Evolutionary conservation across 2,329 filamentous ascomycete species (phyloP), one percentile per base, ranked within the genome.

Genomic region (Paecilomyces sp.): DNA sequence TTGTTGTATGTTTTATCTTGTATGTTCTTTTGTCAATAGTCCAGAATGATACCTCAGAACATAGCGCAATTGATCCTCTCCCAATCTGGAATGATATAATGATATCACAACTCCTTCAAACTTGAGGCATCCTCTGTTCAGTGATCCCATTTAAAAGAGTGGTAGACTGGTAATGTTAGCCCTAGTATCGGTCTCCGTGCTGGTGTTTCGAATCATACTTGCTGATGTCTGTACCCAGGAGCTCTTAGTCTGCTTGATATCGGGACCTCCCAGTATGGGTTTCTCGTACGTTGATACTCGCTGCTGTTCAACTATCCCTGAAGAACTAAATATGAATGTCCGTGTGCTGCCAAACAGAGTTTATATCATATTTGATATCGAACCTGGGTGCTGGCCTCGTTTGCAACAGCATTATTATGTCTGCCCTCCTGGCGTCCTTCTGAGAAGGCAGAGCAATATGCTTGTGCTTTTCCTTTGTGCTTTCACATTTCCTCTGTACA

Each of bases 1-100:
- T 47, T 67, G 57, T 61, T 60, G 25, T 28, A 28, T 28, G 25
- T 51, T 68, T 64, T 60, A 33, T 64, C 64, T 63, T 31, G 60
- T 59, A 41, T 52, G 57, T 59, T 60, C 54, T 53, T 30, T 13
- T 30, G 28, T 53, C 15, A 30, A 30, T 30, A 53, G n/a, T 53
- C 51, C 51, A 53, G 51, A 58, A 59, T 62, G 63, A 65, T 65
- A 56, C 54, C 25, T 55, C 41, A 47, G 51, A 53, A 25, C 51
- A 25, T 53, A 25, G 51, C 24, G 51, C 22, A 25, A 53, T 53
- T 15, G 13, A 11, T 53, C 51, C 24, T 30, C 28, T 51, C 47
- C 25, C 51, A 24, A 24, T 53, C 24, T n/a, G 51, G 51, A 25
- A 53, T 8, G 25, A 53, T 30, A n/a, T 56, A 34, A 53, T 59